Evolutionary conservation across 768 basidiomycete species (phyloP), one percentile per base, ranked within the genome.

Genomic region (Tulasnella sp.): DNA sequence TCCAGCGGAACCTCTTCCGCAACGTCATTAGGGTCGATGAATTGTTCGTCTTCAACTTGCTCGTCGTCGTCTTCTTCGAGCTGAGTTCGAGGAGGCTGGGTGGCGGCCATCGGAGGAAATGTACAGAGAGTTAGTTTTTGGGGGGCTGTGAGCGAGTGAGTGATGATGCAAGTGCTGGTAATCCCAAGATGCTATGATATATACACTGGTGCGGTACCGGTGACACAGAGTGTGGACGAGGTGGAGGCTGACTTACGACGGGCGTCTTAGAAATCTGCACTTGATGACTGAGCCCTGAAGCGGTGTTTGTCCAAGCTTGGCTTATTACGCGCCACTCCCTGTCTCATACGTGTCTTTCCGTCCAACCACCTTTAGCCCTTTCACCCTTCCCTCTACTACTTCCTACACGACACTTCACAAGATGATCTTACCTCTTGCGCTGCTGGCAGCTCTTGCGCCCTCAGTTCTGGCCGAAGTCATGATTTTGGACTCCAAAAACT

Each of bases 401-500:
- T 25, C 8, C 42, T 45, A 64, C 58, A 29, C 58, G 31, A 64
- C 8, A 25, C 15, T 64, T 25, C 9, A 64, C 25, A 31, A 58
- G 31, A 82, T 73, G 71, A 25, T 77, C 69, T 0, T 36, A 76
- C 85, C 86, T 36, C 80, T 88, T 78, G 85, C 87, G 58, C 80
- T 92, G 67, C 83, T 92, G 79, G 84, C 87, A 29, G 84, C 88
- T 29, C 80, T 91, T 12, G 80, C 90, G 78, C 87, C 88, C 64
- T 84, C 84, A 42, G 90, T 85, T 15, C 83, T 84, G 76, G 83
- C 84, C 6, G 94, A 95, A 80, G 96, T 97, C 71, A 77, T 96
- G 64, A 94, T 95, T 9, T 89, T 97, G 67, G 87, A 82, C 67
- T 86, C 91, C 0, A 85, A 86, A 78, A 93, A 91, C 84, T 97